Base-by-base conservation (phyloP, 805 yeast species). In the Cyberlindnera sargentensis region DNA sequence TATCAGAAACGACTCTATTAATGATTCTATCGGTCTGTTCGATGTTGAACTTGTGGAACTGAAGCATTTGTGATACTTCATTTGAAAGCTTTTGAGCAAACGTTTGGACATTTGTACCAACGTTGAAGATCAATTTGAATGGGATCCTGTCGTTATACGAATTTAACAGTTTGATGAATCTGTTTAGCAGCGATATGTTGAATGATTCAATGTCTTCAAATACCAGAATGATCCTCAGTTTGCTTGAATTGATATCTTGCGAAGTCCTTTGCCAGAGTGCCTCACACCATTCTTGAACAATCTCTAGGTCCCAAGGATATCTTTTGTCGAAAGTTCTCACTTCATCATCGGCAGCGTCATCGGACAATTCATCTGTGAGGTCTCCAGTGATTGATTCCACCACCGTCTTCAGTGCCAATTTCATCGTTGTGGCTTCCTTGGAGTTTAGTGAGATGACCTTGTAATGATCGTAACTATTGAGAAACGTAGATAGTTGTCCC, bases 151-250 rank as follows among this genome's bases (percentile, higher is more conserved):
- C 40, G 8, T 41, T 37, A 37, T 46, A 56, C 5, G 54, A 39
- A 26, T 46, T 34, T 4, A 52, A 27, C 5, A 58, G 36, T 29
- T 41, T 45, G 31, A 58, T 11, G 6, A 57, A 31, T 11, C 46
- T 46, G 37, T 56, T 55, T n/a, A 58, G 33, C 15, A 52, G 29
- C 1, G 43, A 8, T 3, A 51, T 31, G 33, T 51, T 51, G 39
- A 57, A 54, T 1, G 60, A 56, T 31, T 58, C 61, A 20, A 52
- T 40, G 37, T 58, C 62, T 35, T 58, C 59, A 29, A 58, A 47
- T 1, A 57, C 42, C 8, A 58, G 25, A 3, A 56, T 44, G 5
- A 58, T 37, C 29, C 58, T 47, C 3, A 50, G 35, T 32, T 49
- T 49, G 3, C 54, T 39, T 1, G 26, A 29, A 2, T 29, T 6